phyloP scores from a whole-genome alignment of 495 filamentous ascomycete genomes.

The Recurvomyces mirabilis region DNA sequence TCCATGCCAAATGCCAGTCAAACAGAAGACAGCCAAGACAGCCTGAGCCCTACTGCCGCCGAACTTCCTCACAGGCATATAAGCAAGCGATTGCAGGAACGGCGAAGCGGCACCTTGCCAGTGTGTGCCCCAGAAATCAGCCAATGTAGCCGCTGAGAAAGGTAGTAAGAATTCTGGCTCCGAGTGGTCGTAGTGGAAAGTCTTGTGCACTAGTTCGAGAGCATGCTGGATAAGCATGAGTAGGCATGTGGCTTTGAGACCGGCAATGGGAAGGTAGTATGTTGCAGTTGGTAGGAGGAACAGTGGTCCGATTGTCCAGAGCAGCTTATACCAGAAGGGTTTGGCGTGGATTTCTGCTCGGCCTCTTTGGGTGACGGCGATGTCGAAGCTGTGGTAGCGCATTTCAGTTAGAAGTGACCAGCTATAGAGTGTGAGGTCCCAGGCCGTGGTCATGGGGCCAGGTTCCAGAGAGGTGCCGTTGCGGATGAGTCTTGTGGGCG shows the following conservation, averaged over 20 bases:
- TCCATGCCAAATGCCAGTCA: slow-evolving; percentile 13
- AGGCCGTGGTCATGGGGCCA: neutral
- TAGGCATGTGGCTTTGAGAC: neutral
- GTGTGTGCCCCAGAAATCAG: slow-evolving; percentile 11
- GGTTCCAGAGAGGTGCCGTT: neutral
- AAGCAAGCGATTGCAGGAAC: slow-evolving; percentile 10
- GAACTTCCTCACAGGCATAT: slow-evolving; percentile 1
- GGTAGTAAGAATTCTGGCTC: slow-evolving; percentile 9
- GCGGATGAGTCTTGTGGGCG: slow-evolving; percentile 1
- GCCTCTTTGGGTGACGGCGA: slow-evolving; percentile 8
- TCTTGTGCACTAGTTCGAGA: slow-evolving; percentile 6
- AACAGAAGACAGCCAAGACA: slow-evolving; percentile 10
- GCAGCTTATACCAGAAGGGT: neutral
- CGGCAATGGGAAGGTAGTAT: neutral
- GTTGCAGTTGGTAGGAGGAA: neutral
- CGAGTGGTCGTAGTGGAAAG: slow-evolving; percentile 3
- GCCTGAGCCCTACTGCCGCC: neutral
- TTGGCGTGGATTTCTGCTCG: neutral
- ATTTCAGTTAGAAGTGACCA: slow-evolving; percentile 13
- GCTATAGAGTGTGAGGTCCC: neutral
- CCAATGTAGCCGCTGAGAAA: slow-evolving; percentile 6
- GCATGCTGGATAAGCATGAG: slow-evolving; percentile 2
- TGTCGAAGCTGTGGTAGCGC: slow-evolving; percentile 16
- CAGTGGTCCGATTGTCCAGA: neutral
- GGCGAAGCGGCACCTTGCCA: slow-evolving; percentile 10